Conservation (phyloP, 306 rosid species). For the Quercus wislizeni region DNA sequence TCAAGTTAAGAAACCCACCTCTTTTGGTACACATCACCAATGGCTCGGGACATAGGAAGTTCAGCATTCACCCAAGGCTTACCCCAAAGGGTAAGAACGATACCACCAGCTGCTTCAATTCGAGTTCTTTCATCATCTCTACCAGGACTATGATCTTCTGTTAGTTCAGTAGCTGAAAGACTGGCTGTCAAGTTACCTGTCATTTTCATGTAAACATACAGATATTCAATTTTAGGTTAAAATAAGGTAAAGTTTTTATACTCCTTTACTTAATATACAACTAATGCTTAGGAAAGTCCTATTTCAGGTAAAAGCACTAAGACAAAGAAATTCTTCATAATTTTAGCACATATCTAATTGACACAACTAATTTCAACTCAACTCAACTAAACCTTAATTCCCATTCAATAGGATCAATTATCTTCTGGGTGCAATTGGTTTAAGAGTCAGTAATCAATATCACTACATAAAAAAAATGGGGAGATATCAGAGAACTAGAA, state of each 20-base stretch:
- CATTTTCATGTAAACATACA: background rate
- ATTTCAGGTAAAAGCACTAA: too few relatives aligned
- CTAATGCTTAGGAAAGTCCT: too few relatives aligned
- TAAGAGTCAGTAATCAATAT: too few relatives aligned
- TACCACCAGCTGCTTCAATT: slow-evolving; percentile 11
- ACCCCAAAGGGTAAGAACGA: background rate
- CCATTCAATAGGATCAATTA: too few relatives aligned
- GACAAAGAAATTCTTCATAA: too few relatives aligned
- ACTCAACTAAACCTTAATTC: too few relatives aligned
- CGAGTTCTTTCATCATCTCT: slow-evolving; percentile 7
- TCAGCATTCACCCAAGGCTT: background rate
- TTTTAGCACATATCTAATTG: too few relatives aligned
- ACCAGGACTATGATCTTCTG: background rate
- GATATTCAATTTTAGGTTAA: background rate
- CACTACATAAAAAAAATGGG: too few relatives aligned
- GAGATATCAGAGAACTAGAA: too few relatives aligned
- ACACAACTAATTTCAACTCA: too few relatives aligned
- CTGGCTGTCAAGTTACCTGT: background rate
- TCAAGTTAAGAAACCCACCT: background rate
- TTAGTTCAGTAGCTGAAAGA: background rate
- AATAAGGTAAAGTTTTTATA: background rate
- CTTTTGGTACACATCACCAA: slow-evolving; percentile 1
- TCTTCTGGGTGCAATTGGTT: too few relatives aligned
- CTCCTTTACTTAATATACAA: background rate
- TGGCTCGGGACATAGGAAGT: slow-evolving; percentile 1